Conservation (phyloP, 2,329 filamentous ascomycete species). For the Calonectria honghensis region DNA sequence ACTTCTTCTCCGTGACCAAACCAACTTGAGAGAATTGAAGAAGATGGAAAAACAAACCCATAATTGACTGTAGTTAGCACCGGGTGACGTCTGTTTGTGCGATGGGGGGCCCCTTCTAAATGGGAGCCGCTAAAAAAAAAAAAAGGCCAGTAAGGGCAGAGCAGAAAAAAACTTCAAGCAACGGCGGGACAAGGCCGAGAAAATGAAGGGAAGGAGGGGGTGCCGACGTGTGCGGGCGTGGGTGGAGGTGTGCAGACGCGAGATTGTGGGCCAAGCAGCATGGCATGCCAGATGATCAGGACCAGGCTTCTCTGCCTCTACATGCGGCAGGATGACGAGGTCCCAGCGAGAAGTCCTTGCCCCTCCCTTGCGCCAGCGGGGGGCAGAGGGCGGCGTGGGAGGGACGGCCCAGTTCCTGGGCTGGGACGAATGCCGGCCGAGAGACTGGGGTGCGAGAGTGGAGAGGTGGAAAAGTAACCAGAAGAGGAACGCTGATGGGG, state of each 20-base stretch:
- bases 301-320: slow-evolving; percentile 20
- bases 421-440: not conserved
- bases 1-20: slow-evolving; percentile 1
- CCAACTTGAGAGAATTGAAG: not conserved
- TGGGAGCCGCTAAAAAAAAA: not conserved
- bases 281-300: slow-evolving; percentile 37
- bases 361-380: slow-evolving; percentile 1
- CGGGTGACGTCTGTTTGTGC: not conserved
- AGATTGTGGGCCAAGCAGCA: slow-evolving; percentile 29
- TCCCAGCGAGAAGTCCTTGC: too few relatives aligned
- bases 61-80: not conserved
- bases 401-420: not conserved
- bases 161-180: slow-evolving; percentile 12
- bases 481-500: not conserved
- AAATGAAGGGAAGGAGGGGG: not conserved
- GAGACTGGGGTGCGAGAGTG: slow-evolving; percentile 4
- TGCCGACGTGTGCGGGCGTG: slow-evolving; percentile 25
- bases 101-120: not conserved
- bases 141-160: not conserved
- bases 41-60: not conserved
- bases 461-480: not conserved
- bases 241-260: slow-evolving; percentile 28
- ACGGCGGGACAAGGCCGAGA: slow-evolving; percentile 3
- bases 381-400: not conserved
- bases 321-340: slow-evolving; percentile 34